Evolutionary conservation across 23 red algal species (phyloP), one percentile per base, ranked within the genome.

Genomic region (Gracilaria gracilis): DNA sequence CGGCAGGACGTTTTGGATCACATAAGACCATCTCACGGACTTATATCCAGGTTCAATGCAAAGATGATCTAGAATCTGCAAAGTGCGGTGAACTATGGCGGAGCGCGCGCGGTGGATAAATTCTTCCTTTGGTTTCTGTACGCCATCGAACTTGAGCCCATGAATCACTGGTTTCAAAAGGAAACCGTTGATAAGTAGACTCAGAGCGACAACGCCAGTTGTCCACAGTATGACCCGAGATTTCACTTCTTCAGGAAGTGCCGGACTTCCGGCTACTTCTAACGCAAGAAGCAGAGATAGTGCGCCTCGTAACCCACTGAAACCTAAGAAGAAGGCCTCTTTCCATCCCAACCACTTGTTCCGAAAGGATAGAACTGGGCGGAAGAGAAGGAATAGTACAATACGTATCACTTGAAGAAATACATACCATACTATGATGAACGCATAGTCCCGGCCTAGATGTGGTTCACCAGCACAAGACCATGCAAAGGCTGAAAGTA

Each of bases 171-270:
- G 82, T 31, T 94, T 90, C 50, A 98, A 78, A 69, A 91, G 67
- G 15, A 79, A 84, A 27, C 93, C 96, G 89, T 98, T 95, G 2
- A 98, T 54, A 50, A 95, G 61, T 4, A 98, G 72, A 55, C 88
- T 88, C 19, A 98, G 76, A 61, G 84, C 71, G 1, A 95, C 88
- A 79, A 98, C 77, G 36, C 88, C 88, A 25, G 96, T 75, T 24
- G 96, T 95, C 96, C 96, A 98, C 49, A 98, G 54, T 24, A 95
- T 81, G 34, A 98, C 93, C 27, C 96, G 83, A 0, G 96, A 82
- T 44, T 80, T 67, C 33, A 98, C 91, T 55, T 83, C 57, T 64
- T 84, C 76, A 16, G 70, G 55, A 33, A 95, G 32, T 16, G 65
- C 80, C 36, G 40, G 39, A 50, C 83, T 93, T 25, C 87, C 93